Evolutionary conservation across 768 basidiomycete species (phyloP), one percentile per base, ranked within the genome.

Genomic region (Nidularia pulvinata): DNA sequence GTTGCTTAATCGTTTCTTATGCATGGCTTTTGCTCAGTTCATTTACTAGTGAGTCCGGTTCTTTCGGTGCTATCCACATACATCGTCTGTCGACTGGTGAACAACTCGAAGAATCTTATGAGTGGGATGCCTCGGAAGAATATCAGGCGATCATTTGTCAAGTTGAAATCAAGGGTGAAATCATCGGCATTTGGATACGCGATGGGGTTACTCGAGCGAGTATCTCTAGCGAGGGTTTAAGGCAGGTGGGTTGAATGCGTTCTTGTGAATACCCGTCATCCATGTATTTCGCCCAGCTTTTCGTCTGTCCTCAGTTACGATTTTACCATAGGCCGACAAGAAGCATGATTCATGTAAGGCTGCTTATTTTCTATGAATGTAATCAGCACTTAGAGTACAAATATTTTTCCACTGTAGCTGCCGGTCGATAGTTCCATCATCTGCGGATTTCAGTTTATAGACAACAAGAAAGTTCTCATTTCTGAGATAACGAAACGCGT

Each of bases 401-500:
- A 1, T 4, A 25, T 25, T 42, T 42, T 11, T 4, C 13, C 16
- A 42, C 13, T 11, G 13, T 42, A 49, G 48, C 7, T 33, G 25
- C 48, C 48, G 2, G 48, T 49, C 9, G 48, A 49, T 32, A 32
- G 48, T 3, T 49, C 19, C 33, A 13, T n/a, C 7, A 22, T 49
- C 25, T 49, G 48, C 19, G 48, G 48, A 13, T 49, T 49, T 49
- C 48, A 49, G 33, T 49, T 49, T 32, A 7, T 49, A 49, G 48
- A 49, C 33, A 9, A 49, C 19, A 9, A 6, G 9, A 49, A n/a
- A 11, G 25, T 49, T 36, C 33, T 49, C 7, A 34, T 49, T 49
- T 33, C 33, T 9, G 25, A 32, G 34, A 14, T 13, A 9, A 10
- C 48, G 48, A 49, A 46, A 46, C 25, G 45, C 13, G 3, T 10